A percentile compares a stretch with the other conserved stretches of the same genome.
Evolutionary conservation across 2,329 filamentous ascomycete species (phyloP).

Genomic region (Aureobasidium melanogenum): DNA sequence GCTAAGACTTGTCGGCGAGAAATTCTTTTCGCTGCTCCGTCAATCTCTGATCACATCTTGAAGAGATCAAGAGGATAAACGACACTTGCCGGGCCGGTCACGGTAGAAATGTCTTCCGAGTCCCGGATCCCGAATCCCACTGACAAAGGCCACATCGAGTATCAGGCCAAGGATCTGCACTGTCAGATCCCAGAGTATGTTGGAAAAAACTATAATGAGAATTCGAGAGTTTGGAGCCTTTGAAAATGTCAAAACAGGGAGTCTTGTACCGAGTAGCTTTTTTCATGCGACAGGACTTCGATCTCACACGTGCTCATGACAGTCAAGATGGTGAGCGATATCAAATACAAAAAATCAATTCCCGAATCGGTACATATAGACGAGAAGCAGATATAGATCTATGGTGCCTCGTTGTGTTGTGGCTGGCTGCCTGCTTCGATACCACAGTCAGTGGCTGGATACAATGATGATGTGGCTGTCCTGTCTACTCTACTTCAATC

Average conservation of each 20-base stretch:
- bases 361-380: not conserved
- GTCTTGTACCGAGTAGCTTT: not conserved
- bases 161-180: not conserved
- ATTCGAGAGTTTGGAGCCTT: not conserved
- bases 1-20: not conserved
- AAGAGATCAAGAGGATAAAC: no score
- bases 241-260: not conserved
- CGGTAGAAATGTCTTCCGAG: no score
- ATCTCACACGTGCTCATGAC: not conserved
- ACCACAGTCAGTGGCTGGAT: not conserved
- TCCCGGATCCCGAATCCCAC: no score
- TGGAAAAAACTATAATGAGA: no score
- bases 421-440: not conserved
- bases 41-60: not conserved
- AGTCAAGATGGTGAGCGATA: not conserved
- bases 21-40: not conserved
- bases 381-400: not conserved
- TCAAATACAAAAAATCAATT: not conserved
- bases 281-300: not conserved
- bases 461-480: not conserved
- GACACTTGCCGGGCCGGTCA: no score
- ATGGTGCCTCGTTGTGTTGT: not conserved
- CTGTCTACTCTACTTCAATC: not conserved
- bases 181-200: not conserved
- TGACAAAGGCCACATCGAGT: not conserved